Base-by-base conservation (phyloP, 345 rosid genomes). In the Populus davidiana region DNA sequence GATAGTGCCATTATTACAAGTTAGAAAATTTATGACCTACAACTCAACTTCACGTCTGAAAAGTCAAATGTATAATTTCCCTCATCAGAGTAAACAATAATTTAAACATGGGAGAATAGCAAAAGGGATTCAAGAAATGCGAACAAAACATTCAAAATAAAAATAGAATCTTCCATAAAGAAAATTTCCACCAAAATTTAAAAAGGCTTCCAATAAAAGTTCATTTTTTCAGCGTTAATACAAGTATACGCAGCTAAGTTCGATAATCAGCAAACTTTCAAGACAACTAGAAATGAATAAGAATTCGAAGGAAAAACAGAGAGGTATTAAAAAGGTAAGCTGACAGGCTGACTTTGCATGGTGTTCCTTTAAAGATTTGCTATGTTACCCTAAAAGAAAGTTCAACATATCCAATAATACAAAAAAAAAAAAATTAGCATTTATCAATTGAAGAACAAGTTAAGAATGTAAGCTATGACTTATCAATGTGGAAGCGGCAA, bases 371-470 rank as follows among this genome's bases (percentile, higher is more conserved):
- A 65, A 74, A 67, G 31, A 43, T 78, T 75, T 59, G 62, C 41
- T 75, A 74, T 36, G n/a, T 35, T 65, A 18, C 69, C 43, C 62
- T 74, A 64, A 76, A 47, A 35, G n/a, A 39, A 43, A 29, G 70
- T 69, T 65, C 66, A 50, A 68, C 43, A 67, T 35, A 68, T 67
- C 54, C 73, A 43, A 71, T 70, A 59, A 59, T 78, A 65, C 69
- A 80, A 59, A n/a, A 41, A n/a, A 67, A n/a, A n/a, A 67, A 73
- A 44, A 33, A 69, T 39, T 47, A 69, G 54, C 68, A 80, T 49
- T 70, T 56, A 76, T 50, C 79, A 78, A 78, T 67, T 67, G 61
- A 73, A 63, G 39, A 84, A 75, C 75, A 77, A 66, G 68, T 71
- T 71, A 74, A 78, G 83, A 77, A 67, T 79, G 67, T 63, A 67